Base-by-base conservation (phyloP, 129 eudicot genomes). In the Flaveria bidentis region DNA sequence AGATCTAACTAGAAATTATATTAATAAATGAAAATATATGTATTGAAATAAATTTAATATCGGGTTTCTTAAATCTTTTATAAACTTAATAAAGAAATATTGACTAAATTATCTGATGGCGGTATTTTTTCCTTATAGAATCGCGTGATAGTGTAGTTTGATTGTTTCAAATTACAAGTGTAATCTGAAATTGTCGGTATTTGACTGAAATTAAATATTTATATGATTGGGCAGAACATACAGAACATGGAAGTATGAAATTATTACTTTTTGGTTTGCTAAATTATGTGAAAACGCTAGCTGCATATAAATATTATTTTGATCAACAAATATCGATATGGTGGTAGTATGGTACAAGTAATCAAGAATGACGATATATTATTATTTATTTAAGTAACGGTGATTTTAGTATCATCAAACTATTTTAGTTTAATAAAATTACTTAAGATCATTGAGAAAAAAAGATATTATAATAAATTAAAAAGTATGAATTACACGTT, bases 101-200 rank as follows among this genome's bases (percentile, higher is more conserved):
- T 36, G 2, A 17, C 12, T 11, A 6, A 57, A 17, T 58, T 55
- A 23, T 55, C 46, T 44, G 10, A 58, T 44, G 57, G 44, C 44
- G 60, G 57, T 17, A 16, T 58, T 22, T 58, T 8, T 20, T 13
- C 36, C 46, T 71, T 14, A 8, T 26, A 45, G 18, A 10, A 20
- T 69, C 44, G 23, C 23, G 74, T 25, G 13, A 22, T 57, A 39
- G 56, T 8, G 55, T 58, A 44, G 36, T 42, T 76, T 67, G 68
- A 76, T 53, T 53, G 18, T 52, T 67, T 67, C 74, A 67, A 50
- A 51, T 23, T 3, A 12, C 39, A 66, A 67, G 74, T 53, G 22
- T 9, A 26, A 33, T 51, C 53, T 53, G 58, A 68, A 76, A n/a
- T 12, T 6, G 69, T 53, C 47, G 18, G 13, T 23, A 42, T 77